Base-by-base conservation (phyloP, 345 rosid species). In the Durio zibethinus region DNA sequence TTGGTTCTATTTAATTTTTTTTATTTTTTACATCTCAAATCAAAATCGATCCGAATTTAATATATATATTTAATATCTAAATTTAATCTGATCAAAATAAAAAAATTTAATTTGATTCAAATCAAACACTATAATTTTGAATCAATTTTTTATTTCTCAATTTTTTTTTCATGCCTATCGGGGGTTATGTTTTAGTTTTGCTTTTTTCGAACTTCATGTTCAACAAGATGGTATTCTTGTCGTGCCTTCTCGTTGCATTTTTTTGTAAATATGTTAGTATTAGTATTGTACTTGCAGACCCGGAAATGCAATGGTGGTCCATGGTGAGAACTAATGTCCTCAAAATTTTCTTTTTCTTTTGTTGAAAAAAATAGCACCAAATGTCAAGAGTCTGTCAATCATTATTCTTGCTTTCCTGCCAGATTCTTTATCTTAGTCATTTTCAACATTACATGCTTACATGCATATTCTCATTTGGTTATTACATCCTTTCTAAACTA, bases 131-230 rank as follows among this genome's bases (percentile, higher is more conserved):
- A n/a, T n/a, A n/a, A n/a, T n/a, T n/a, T n/a, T n/a, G n/a, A n/a
- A n/a, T n/a, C n/a, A n/a, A n/a, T n/a, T n/a, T n/a, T n/a, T n/a
- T n/a, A n/a, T n/a, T n/a, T n/a, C n/a, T n/a, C n/a, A n/a, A n/a
- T n/a, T n/a, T n/a, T n/a, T n/a, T n/a, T n/a, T n/a, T n/a, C n/a
- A n/a, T n/a, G n/a, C n/a, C n/a, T n/a, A n/a, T n/a, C n/a, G n/a
- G n/a, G n/a, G n/a, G n/a, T n/a, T n/a, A n/a, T 81, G 98, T 79
- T 48, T 43, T 73, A 77, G 52, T 72, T 56, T 25, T 12, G n/a
- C n/a, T n/a, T 50, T 38, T 38, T n/a, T n/a, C 70, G 54, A 62
- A 10, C 56, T 27, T 75, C 23, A 23, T 21, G 16, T 62, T 80
- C 31, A 53, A 15, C 38, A 31, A n/a, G 71, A 0, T n/a, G 31